Base-by-base conservation (phyloP, 2,329 filamentous ascomycete genomes). In the Ampelomyces quisqualis region DNA sequence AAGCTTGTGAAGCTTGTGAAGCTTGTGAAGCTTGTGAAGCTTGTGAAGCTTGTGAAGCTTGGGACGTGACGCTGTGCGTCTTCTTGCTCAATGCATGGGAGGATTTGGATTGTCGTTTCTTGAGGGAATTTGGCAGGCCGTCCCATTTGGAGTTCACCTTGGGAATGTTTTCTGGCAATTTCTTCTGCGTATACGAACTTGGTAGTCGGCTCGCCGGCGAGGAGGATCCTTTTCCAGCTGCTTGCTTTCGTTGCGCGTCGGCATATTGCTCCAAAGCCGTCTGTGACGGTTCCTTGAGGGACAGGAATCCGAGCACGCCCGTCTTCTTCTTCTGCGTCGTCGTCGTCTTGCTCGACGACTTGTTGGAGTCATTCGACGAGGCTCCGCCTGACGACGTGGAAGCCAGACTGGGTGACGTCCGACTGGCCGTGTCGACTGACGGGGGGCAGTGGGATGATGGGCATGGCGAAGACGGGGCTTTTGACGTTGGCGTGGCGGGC, bases 101-200 rank as follows among this genome's bases (percentile, higher is more conserved):
- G 27, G 27, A 15, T 29, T 27, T 34, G 6, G 53, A 55, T 13
- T 46, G 38, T 2, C 47, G 49, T 9, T 51, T 45, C 49, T 70
- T 73, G 29, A 68, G 49, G 1, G 56, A 45, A 15, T 73, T 66
- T 9, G 76, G 76, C 6, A 78, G 55, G 7, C 76, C 76, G 49
- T 78, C 71, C 76, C 76, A 78, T 58, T 75, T 78, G 19, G 73
- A 73, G 45, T 78, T 79, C 23, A 77, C 75, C 47, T 73, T 77
- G 14, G 76, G 76, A 1, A 78, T 73, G 38, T 62, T 64, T 3
- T 67, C 50, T 5, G 76, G 76, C 24, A 79, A 65, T 48, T 73
- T 76, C 44, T 73, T 45, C 23, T 66, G 64, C 9, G 58, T 57
- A 20, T 68, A 55, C 17, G 34, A 64, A 23, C 34, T 49, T 34